Evolutionary conservation across 2,329 filamentous ascomycete genomes (phyloP).

Genomic region (Mollisiaceae sp.): DNA sequence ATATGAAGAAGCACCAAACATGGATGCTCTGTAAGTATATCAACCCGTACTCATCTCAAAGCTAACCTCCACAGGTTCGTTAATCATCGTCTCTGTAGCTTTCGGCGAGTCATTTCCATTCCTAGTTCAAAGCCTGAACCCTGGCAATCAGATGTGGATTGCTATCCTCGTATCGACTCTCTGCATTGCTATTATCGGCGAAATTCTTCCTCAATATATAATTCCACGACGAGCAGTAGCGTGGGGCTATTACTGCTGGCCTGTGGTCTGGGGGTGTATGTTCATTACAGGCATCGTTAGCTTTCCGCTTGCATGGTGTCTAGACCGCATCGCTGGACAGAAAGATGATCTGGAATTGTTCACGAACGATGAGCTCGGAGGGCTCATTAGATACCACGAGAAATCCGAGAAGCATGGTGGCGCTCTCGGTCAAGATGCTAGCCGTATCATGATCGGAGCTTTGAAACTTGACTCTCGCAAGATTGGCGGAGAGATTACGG

Average conservation of each 20-base stretch:
- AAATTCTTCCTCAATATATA: slow-evolving; percentile 39
- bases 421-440: slow-evolving; percentile 29
- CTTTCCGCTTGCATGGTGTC: slow-evolving; percentile 34
- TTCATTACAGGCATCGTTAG: slow-evolving; percentile 33
- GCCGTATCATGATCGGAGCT: slow-evolving; percentile 36
- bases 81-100: slow-evolving; percentile 36
- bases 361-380: slow-evolving; percentile 31
- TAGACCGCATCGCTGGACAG: slow-evolving; percentile 34
- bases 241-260: slow-evolving; percentile 38
- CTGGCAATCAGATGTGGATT: slow-evolving; percentile 27
- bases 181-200: slow-evolving; percentile 35
- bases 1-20: slow-evolving; percentile 32
- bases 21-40: slow-evolving; percentile 39
- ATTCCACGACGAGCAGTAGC: slow-evolving; percentile 34
- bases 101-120: slow-evolving; percentile 37
- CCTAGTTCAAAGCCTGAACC: slow-evolving; percentile 32
- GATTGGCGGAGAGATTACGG: slow-evolving; percentile 25
- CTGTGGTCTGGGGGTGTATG: slow-evolving; percentile 39
- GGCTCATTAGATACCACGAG: slow-evolving; percentile 37
- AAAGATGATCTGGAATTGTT: slow-evolving; percentile 30
- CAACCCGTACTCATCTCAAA: background rate
- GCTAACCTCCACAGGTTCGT: slow-evolving; percentile 31
- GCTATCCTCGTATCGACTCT: slow-evolving; percentile 36
- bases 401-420: slow-evolving; percentile 34
- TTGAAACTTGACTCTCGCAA: slow-evolving; percentile 33